Base-by-base conservation (phyloP, 345 rosid species). In the Eucalyptus erythrocorys region DNA sequence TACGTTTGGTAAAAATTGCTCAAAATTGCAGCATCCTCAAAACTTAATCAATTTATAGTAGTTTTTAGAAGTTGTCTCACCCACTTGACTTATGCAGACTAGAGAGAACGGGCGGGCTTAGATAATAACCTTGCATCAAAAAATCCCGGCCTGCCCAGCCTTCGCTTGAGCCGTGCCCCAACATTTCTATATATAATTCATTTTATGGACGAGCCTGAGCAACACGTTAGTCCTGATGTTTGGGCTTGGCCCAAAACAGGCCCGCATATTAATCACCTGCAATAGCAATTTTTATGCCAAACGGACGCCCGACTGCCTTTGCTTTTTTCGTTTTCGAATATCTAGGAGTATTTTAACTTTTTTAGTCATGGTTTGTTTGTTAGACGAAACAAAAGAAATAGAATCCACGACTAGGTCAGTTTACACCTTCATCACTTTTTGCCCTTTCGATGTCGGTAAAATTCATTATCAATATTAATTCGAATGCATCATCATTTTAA, bases 401-500 rank as follows among this genome's bases (percentile, higher is more conserved):
- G 26, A 34, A 71, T 71, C 45, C 45, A 19, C 27, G 45, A 19
- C 8, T 37, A 71, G 82, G 27, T 71, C 45, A 37, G 1, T 37
- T 71, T 37, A 34, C 4, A 3, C 26, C 43, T 68, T 5, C 5
- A 34, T 68, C 81, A 34, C 1, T 71, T 71, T 34, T 68, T 0
- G 6, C 40, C 37, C 0, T 14, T n/a, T 7, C 3, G 4, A n/a
- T n/a, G 5, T n/a, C 0, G 0, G 0, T n/a, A 6, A 21, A 64
- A 64, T 14, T n/a, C 76, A n/a, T 64, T n/a, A n/a, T 3, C 76
- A 4, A n/a, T 14, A 30, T 13, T 30, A 64, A 30, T 8, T 10
- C 2, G 3, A 21, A n/a, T 30, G 37, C 10, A 51, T 51, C 10
- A 19, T 3, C 24, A 51, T 51, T 51, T 51, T 19, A 51, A 19